Base-by-base conservation (phyloP, 2,329 filamentous ascomycete genomes). In the Trichophyton schoenleinii region DNA sequence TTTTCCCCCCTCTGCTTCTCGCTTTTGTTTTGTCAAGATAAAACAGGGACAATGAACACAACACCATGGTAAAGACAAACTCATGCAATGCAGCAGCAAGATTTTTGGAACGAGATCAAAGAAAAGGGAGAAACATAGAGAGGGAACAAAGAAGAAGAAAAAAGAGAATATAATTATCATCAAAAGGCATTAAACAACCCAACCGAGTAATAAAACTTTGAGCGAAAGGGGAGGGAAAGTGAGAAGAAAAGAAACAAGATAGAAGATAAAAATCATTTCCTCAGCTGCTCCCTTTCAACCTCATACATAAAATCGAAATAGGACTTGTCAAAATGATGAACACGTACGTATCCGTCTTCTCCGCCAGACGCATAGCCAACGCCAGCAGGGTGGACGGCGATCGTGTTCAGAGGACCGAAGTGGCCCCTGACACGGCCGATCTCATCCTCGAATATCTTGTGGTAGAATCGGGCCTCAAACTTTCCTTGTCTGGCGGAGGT, bases 251-350 rank as follows among this genome's bases (percentile, higher is more conserved):
- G 28, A 15, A 53, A 34, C 28, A 18, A 20, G 25, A 5, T 18
- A 60, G 42, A 59, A 46, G 34, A 52, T 3, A 20, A n/a, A 18
- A 9, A 13, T 66, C 61, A 66, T 69, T 73, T 75, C 69, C 78
- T 73, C 70, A 78, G 66, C 71, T 78, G 75, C 80, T 96, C 91
- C 76, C 91, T 83, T 85, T 99, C 94, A 64, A 97, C 94, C 82
- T 99, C 94, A 77, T 96, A 99, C 81, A 88, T 84, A 80, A 99
- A 99, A 77, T 99, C 94, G 75, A 94, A 97, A 82, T 96, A 99
- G 65, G 87, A 84, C 82, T 95, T 95, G 80, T 99, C 94, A 78
- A 99, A 99, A 78, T 96, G 90, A 79, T 99, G 94, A 68, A 97
- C 87, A 72, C 94, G 89, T 66, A 99, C 92, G 79, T 99, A 99